Percentiles rank a stretch among this genome's conserved stretches.
Conservation (phyloP, 768 basidiomycete species). For the Lactarius tabidus region DNA sequence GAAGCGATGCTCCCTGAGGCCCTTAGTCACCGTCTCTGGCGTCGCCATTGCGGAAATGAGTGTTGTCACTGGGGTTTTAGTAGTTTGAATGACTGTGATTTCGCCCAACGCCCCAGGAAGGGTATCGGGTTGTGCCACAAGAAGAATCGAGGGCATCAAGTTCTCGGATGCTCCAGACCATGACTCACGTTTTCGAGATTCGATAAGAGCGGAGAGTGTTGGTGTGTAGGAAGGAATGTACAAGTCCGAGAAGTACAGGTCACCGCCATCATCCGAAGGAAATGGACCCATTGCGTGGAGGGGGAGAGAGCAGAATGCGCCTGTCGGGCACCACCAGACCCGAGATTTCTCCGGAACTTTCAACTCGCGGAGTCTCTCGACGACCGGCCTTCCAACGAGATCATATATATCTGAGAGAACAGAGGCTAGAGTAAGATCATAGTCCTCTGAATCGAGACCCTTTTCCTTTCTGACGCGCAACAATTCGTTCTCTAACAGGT, state of each 20-base stretch:
- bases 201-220: too few species aligned
- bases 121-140: neutral
- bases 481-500: too few species aligned
- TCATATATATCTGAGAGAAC: conserved; percentile 5
- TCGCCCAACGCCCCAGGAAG: neutral
- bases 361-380: too few species aligned
- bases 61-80: neutral
- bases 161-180: neutral
- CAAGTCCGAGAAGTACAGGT: neutral
- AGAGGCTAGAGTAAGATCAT: neutral
- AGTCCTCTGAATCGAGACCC: neutral
- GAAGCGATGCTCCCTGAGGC: neutral
- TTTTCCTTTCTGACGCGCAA: too few species aligned
- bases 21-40: neutral
- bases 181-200: neutral
- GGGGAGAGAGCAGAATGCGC: neutral
- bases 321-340: neutral
- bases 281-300: conserved; percentile 12
- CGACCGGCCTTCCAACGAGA: too few species aligned
- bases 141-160: conserved; percentile 6
- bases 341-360: neutral
- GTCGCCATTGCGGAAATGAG: conserved; percentile 1
- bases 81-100: neutral
- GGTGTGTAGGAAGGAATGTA: neutral
- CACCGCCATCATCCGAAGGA: neutral